A percentile compares a stretch with the other conserved stretches of the same genome.
Evolutionary conservation across 208 protist genomes (phyloP).

Genomic region (Crithidia thermophila): DNA sequence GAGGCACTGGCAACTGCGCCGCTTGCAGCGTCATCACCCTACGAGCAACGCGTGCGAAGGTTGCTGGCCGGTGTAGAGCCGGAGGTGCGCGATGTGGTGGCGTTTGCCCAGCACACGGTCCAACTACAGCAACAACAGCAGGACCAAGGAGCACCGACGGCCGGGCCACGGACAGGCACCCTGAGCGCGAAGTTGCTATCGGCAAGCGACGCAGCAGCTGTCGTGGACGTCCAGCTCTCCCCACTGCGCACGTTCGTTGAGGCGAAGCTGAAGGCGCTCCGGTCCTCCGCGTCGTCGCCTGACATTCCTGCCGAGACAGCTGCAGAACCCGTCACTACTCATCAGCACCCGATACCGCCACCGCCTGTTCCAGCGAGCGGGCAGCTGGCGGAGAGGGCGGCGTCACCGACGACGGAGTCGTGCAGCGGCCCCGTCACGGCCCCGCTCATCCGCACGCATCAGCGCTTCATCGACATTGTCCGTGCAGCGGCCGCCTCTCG

Average conservation of each 20-base stretch:
- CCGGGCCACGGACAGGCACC: background rate
- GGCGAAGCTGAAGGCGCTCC: too few relatives aligned
- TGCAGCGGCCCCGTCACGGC: background rate
- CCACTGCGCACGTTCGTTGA: too few relatives aligned
- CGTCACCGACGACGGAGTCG: background rate
- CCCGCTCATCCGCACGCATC: constrained; percentile 14
- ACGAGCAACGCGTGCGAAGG: background rate
- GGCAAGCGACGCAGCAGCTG: too few relatives aligned
- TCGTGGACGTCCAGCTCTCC: too few relatives aligned
- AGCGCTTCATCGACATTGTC: constrained; percentile 16
- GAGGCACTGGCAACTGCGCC: too few relatives aligned
- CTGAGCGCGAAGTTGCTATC: too few relatives aligned
- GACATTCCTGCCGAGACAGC: too few relatives aligned
- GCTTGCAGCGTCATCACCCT: background rate
- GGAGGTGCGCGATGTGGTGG: constrained; percentile 33
- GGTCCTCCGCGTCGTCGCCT: too few relatives aligned
- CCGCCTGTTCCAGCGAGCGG: too few relatives aligned
- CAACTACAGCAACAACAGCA: background rate
- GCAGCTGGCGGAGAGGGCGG: background rate
- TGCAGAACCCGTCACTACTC: too few relatives aligned
- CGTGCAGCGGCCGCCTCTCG: constrained; percentile 9
- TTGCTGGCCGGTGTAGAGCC: background rate
- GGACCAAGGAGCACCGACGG: background rate
- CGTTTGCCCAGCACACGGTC: constrained; percentile 24
- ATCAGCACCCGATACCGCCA: too few relatives aligned